These are phyloP conservation scores for Metschnikowia hibisci DNA, from an alignment of 805 yeast species.

Conservation along the genomic window DNA sequence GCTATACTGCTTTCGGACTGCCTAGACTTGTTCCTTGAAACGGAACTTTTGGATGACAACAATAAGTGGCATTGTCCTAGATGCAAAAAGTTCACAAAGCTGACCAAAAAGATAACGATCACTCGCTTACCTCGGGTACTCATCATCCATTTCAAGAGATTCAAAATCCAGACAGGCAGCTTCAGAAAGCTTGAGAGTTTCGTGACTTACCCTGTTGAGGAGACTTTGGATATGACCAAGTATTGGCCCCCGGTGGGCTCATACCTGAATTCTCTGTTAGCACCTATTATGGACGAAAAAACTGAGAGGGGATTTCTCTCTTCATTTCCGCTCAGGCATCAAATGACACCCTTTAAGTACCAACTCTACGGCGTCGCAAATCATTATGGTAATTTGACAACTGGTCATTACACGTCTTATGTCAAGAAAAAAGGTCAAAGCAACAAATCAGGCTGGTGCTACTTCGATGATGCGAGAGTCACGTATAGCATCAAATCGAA, in stretches of 20 bases:
- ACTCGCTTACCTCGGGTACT: constrained; percentile 75
- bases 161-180: constrained; percentile 47
- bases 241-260: constrained; percentile 65
- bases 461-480: constrained; percentile 77
- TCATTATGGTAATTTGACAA: constrained; percentile 75
- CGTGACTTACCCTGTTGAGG: constrained; percentile 61
- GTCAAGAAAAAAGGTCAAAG: constrained; percentile 56
- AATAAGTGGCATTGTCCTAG: constrained; percentile 82
- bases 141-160: constrained; percentile 83
- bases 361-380: constrained; percentile 76
- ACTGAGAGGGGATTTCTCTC: constrained; percentile 44
- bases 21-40: constrained; percentile 69
- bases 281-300: constrained; percentile 29
- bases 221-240: constrained; percentile 54
- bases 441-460: constrained; percentile 62
- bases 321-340: constrained; percentile 63
- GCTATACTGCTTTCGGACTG: constrained; percentile 53
- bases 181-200: constrained; percentile 59
- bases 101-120: constrained; percentile 67
- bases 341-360: constrained; percentile 75
- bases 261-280: constrained; percentile 6
- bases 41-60: constrained; percentile 70
- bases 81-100: constrained; percentile 59
- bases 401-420: constrained; percentile 87
- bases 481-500: constrained; percentile 45